These are phyloP conservation scores for Kluyveromyces dobzhanskii DNA, from an alignment of 805 yeast species.

Conservation along the genomic window DNA sequence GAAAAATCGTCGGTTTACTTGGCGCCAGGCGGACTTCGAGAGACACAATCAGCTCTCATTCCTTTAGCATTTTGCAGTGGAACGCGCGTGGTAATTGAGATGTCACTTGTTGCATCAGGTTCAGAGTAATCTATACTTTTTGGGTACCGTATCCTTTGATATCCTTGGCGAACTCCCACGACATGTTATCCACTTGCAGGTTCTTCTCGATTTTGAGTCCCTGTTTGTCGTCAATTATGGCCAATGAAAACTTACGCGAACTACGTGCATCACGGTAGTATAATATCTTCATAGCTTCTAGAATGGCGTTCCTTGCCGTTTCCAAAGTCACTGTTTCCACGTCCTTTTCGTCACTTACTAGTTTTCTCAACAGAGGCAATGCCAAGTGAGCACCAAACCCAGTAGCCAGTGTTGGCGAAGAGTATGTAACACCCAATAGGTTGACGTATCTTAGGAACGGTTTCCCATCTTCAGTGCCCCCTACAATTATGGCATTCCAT, in stretches of 20 bases:
- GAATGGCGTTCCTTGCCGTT: conserved; percentile 68
- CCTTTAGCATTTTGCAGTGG: too few species aligned
- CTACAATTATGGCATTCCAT: conserved; percentile 91
- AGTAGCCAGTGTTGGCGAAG: conserved; percentile 84
- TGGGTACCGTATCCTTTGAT: conserved; percentile 87
- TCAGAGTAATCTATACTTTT: conserved; percentile 32
- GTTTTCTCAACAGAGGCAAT: conserved; percentile 78
- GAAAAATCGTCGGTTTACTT: too few species aligned
- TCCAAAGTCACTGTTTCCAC: conserved; percentile 58
- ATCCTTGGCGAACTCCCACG: conserved; percentile 84
- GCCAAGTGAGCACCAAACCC: conserved; percentile 97
- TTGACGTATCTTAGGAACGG: conserved; percentile 84
- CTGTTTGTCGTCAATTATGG: conserved; percentile 58
- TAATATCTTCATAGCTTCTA: conserved; percentile 86
- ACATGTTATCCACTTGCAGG: conserved; percentile 62
- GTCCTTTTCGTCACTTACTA: conserved; percentile 73
- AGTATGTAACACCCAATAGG: conserved; percentile 82
- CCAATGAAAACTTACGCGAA: conserved; percentile 73
- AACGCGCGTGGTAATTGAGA: too few species aligned
- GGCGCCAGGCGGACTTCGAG: too few species aligned
- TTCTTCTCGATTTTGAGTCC: conserved; percentile 59
- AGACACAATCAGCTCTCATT: too few species aligned
- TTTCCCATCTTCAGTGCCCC: conserved; percentile 66
- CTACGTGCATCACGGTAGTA: conserved; percentile 96
- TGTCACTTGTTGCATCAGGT: too few species aligned